Evolutionary conservation across 257 asterid species (phyloP).

Genomic region (Solanum appendiculatum): DNA sequence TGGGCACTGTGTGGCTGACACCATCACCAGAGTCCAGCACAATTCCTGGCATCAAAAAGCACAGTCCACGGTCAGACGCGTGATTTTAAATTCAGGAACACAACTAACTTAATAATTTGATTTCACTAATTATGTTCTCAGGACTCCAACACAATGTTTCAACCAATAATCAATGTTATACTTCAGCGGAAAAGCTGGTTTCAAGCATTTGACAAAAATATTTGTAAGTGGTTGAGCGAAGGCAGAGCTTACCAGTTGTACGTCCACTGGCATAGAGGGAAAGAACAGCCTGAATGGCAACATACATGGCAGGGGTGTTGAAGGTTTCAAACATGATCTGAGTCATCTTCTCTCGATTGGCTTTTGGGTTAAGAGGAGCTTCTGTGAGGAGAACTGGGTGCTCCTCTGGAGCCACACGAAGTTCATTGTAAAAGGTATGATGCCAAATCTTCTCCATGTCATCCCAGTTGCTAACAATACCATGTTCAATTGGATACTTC

Average conservation of each 20-base stretch:
- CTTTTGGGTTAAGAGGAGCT: constrained; percentile 24
- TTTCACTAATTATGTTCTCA: neutral
- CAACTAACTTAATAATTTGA: neutral
- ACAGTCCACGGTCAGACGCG: neutral
- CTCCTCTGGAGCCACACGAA: constrained; percentile 36
- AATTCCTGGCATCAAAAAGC: constrained; percentile 4
- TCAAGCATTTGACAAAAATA: neutral
- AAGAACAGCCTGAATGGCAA: constrained; percentile 51
- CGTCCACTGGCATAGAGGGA: constrained; percentile 38
- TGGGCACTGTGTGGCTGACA: constrained; percentile 25
- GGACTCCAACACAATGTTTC: neutral
- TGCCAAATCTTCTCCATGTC: constrained; percentile 66
- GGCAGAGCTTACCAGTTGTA: constrained; percentile 23
- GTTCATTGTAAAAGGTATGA: constrained; percentile 54
- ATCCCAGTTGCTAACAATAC: constrained; percentile 51
- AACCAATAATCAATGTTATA: neutral
- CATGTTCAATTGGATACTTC: constrained; percentile 49
- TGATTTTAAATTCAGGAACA: neutral
- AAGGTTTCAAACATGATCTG: constrained; percentile 46
- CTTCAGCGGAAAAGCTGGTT: neutral
- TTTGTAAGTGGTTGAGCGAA: neutral
- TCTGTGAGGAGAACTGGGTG: constrained; percentile 28
- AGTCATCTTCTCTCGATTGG: constrained; percentile 26
- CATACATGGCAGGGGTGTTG: constrained; percentile 56
- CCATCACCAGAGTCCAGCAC: constrained; percentile 23